These are phyloP conservation scores for Suillus tomentosus DNA, from an alignment of 768 basidiomycete genomes.

Conservation along the genomic window DNA sequence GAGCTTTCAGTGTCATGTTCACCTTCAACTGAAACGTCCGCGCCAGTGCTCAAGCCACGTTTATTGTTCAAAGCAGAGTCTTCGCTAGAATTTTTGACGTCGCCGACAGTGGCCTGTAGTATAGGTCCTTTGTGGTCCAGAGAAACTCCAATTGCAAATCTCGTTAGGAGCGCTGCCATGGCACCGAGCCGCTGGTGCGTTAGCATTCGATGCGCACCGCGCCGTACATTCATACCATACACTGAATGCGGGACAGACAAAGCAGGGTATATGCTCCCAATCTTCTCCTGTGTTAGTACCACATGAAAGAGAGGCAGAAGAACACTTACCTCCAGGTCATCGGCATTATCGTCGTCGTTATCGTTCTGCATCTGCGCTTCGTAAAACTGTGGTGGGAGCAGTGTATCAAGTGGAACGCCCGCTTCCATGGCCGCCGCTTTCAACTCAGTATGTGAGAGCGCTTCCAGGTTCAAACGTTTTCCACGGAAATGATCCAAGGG, in stretches of 20 bases:
- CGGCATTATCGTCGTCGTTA: background rate
- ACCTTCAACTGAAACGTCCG: background rate
- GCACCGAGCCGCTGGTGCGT: slow-evolving; percentile 60
- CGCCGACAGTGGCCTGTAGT: background rate
- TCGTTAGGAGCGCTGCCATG: slow-evolving; percentile 58
- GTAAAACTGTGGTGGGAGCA: slow-evolving; percentile 46
- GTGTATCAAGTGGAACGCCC: slow-evolving; percentile 55
- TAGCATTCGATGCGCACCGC: slow-evolving; percentile 29
- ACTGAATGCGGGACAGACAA: slow-evolving; percentile 20
- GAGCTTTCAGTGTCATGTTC: slow-evolving; percentile 5
- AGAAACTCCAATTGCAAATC: slow-evolving; percentile 47
- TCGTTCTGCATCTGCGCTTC: slow-evolving; percentile 17
- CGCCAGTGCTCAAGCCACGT: background rate
- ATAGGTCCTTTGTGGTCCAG: slow-evolving; percentile 20
- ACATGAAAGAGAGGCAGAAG: background rate
- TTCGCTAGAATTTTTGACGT: background rate
- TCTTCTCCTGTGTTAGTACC: background rate
- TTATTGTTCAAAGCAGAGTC: background rate
- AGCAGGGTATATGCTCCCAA: slow-evolving; percentile 1
- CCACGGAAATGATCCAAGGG: slow-evolving; percentile 33
- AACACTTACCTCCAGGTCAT: slow-evolving; percentile 3
- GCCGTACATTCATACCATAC: slow-evolving; percentile 14
- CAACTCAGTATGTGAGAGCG: slow-evolving; percentile 49
- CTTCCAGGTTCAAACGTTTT: slow-evolving; percentile 66
- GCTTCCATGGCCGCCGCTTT: slow-evolving; percentile 69